A percentile compares a stretch with the other conserved stretches of the same genome.
These are phyloP conservation scores for Suhomyces emberorum DNA, from an alignment of 805 yeast species.

Conservation along the genomic window DNA sequence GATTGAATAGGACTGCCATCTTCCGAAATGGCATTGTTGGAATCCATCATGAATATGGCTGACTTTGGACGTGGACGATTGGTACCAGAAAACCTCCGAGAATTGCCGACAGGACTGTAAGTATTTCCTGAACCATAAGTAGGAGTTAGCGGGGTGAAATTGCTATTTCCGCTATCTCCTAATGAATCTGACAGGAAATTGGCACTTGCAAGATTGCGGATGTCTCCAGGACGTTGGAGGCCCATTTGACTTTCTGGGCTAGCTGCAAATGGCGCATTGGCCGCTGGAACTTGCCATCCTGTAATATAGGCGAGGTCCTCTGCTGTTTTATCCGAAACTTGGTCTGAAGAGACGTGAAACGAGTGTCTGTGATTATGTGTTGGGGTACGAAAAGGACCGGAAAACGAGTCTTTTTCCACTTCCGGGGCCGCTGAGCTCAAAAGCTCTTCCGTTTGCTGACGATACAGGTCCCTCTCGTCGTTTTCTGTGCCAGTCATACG, in stretches of 20 bases:
- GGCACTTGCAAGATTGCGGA: slow-evolving; percentile 33
- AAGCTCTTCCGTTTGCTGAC: background rate
- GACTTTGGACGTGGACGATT: slow-evolving; percentile 33
- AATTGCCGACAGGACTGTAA: slow-evolving; percentile 3
- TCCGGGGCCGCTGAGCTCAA: background rate
- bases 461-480: background rate
- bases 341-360: background rate
- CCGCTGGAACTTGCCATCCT: background rate
- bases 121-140: slow-evolving; percentile 7
- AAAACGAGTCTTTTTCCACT: background rate
- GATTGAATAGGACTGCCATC: slow-evolving; percentile 18
- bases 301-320: background rate
- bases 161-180: slow-evolving; percentile 5
- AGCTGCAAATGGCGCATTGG: background rate
- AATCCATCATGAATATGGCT: slow-evolving; percentile 30
- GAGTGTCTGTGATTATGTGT: background rate
- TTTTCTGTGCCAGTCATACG: too few species aligned
- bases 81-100: slow-evolving; percentile 6
- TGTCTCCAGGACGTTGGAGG: slow-evolving; percentile 15
- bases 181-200: slow-evolving; percentile 40
- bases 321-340: background rate
- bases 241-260: background rate
- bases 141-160: slow-evolving; percentile 7
- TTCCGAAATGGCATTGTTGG: slow-evolving; percentile 27
- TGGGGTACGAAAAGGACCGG: background rate